Base-by-base conservation (phyloP, 768 basidiomycete genomes). In the Daedaleopsis sinensis region DNA sequence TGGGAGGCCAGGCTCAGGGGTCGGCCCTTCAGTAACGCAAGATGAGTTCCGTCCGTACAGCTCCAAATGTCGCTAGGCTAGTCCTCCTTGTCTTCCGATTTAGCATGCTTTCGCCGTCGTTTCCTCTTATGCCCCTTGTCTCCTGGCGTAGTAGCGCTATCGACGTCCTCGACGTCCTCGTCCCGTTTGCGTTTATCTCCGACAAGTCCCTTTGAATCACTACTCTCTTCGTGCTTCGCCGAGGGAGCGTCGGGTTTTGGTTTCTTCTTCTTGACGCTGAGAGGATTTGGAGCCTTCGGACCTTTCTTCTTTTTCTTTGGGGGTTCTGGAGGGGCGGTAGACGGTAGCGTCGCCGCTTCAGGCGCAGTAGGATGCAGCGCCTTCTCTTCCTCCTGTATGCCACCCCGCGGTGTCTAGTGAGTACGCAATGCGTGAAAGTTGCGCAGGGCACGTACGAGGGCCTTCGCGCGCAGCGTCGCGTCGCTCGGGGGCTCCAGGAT, bases 251-350 rank as follows among this genome's bases (percentile, higher is more conserved):
- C 59, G 7, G 64, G 35, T 23, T 71, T 67, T 5, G 66, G 51
- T 68, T 84, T 85, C 74, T 93, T 96, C 80, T 94, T 97, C 81
- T 94, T 95, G 48, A 96, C 78, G 61, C 93, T 95, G 3, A 98
- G 82, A 9, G 96, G 94, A 76, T 98, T 98, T 1, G 96, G 94
- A 0, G 84, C 93, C 70, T 93, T 96, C 0, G 90, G 89, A 0
- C 86, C 88, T 68, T 84, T 91, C 65, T 74, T 77, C 70, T 79
- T 86, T 71, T 84, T 90, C 63, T 78, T 79, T 13, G 71, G 76
- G n/a, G 74, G 71, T 38, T 82, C 81, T 52, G 75, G 59, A 55
- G 38, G 68, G 21, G 39, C 66, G 15, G 75, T 74, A 3, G 76
- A 61, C 18, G 77, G 71, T 13, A 86, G 72, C 8, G 81, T 70